These are phyloP conservation scores for Cryptomeria japonica DNA, from an alignment of 75 land plant genomes.

Conservation along the genomic window DNA sequence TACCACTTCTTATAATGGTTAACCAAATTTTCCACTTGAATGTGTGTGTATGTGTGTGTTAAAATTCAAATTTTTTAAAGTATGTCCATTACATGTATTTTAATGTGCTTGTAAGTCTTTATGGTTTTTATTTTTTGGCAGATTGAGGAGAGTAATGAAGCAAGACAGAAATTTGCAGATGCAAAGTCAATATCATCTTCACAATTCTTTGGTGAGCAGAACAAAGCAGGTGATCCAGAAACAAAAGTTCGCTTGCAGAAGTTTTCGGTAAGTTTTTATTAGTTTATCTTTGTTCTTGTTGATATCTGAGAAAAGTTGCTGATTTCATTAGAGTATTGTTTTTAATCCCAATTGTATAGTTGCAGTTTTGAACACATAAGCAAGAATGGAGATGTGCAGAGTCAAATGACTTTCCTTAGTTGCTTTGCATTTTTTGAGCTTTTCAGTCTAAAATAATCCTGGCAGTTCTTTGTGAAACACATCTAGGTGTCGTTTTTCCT, in stretches of 20 bases:
- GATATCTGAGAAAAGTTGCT: not conserved
- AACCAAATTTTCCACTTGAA: not conserved
- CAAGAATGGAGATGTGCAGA: not conserved
- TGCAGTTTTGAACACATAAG: not conserved
- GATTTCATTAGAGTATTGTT: not conserved
- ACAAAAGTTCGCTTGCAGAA: conserved; percentile 75
- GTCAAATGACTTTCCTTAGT: not conserved
- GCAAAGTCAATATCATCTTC: conserved; percentile 98
- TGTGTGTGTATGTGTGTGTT: too few species aligned
- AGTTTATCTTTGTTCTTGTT: not conserved
- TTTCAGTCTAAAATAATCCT: not conserved
- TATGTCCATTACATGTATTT: not conserved
- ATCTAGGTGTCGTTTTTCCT: not conserved
- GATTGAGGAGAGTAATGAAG: conserved; percentile 91
- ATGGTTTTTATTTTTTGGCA: conserved; percentile 17
- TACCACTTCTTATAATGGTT: not conserved
- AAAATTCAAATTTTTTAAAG: not conserved
- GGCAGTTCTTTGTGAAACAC: not conserved
- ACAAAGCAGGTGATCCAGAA: conserved; percentile 47
- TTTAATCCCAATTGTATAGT: not conserved
- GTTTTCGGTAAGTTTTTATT: conserved; percentile 61
- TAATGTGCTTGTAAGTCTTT: not conserved
- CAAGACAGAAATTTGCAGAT: conserved; percentile 93
- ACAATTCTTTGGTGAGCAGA: conserved; percentile 89
- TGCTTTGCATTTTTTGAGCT: not conserved